Base-by-base conservation (phyloP, 2,329 filamentous ascomycete species). In the Colletotrichum chlorophyti region DNA sequence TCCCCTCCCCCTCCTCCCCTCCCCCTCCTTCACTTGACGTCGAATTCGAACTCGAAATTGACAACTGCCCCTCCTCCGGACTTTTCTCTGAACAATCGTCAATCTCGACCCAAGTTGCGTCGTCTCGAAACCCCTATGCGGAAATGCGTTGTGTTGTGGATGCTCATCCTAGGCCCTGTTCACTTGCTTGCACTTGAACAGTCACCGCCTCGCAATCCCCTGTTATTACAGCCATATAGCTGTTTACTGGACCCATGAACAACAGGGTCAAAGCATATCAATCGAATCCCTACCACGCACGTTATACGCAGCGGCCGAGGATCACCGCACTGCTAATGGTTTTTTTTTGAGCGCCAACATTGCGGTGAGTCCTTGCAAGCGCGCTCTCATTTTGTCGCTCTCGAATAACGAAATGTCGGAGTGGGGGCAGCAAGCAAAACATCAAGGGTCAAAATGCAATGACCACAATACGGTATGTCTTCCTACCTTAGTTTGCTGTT, bases 321-420 rank as follows among this genome's bases (percentile, higher is more conserved):
- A 32, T 32, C 40, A 46, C 34, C 21, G 26, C 48, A 58, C 41
- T 48, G 21, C 48, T 34, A 31, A n/a, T n/a, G n/a, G n/a, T n/a
- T n/a, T n/a, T n/a, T n/a, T n/a, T n/a, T 24, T 26, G 19, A 53
- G 48, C 40, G 46, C 48, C 53, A 46, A 47, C 48, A 41, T 53
- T 58, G 53, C 53, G 53, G 53, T 58, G 53, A 58, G 53, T 53
- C 53, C 53, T 47, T 58, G 53, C 24, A 53, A 21, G 32, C 21
- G 32, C 52, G 29, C 43, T 23, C 31, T 50, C 35, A 43, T 31
- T 37, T 51, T 43, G 24, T 50, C 38, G 29, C 37, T 27, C 53
- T 45, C 47, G 46, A 43, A 29, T 23, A 14, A 37, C 31, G 29
- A 47, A 40, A 51, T 35, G 37, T 57, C 46, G 31, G 53, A 38